Base-by-base conservation (phyloP, 2,329 filamentous ascomycete genomes). In the Phyllosticta paracitricarpa region DNA sequence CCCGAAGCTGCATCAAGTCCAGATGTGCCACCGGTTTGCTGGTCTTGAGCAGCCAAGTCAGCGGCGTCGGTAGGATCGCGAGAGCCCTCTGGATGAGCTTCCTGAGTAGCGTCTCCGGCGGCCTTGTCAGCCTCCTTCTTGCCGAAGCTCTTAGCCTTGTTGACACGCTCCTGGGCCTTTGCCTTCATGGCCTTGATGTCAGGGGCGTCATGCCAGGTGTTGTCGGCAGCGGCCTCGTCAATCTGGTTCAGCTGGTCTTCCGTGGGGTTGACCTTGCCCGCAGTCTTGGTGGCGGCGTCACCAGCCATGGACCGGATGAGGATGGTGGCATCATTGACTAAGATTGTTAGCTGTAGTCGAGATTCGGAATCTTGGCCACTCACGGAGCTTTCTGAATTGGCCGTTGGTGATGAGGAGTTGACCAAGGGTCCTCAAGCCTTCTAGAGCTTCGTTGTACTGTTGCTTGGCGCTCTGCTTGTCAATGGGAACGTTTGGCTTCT, bases 381-480 rank as follows among this genome's bases (percentile, higher is more conserved):
- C 83, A 88, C 89, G 76, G 35, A 96, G 84, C 79, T 96, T 96
- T 67, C 91, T 84, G 81, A 96, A 97, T 73, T 97, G 92, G 66
- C 94, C 94, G 69, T 99, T 99, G 68, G 92, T 96, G 70, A 97
- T 88, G 68, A 97, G 79, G 62, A 99, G 81, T 19, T 88, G 92
- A 58, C 93, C 94, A 0, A 99, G 80, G 3, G 91, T 96, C 67
- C 91, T 87, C 54, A 99, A 77, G 26, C 93, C 94, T 65, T 96
- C 85, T 8, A 95, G 79, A 1, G 89, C 91, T 72, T 93, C 82
- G 65, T 94, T 85, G 51, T 88, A 90, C 72, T 99, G 90, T 71
- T 93, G 87, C 76, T 88, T 85, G 26, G 89, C 89, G 1, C 83
- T 82, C 0, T 89, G 86, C 78, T 91, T 95, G 71, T 85, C 82